phyloP scores from a whole-genome alignment of 106 monocot species.

The Dioscorea alata region DNA sequence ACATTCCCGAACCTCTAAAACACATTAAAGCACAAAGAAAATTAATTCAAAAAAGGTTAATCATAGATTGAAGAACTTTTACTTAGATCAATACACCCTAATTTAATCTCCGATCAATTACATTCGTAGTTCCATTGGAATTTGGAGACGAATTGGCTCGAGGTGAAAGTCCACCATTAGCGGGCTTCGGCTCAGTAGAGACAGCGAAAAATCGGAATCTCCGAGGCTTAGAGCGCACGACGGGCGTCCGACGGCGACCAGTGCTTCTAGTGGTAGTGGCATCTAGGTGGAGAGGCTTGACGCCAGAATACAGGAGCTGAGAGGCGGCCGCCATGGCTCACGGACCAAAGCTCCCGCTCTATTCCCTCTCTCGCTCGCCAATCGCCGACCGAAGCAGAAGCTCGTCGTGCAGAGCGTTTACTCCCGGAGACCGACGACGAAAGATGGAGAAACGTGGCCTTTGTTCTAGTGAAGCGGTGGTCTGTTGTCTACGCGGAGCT shows the following conservation, averaged over 20 bases:
- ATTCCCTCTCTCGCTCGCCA: background rate
- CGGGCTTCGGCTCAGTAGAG: slow-evolving; percentile 41
- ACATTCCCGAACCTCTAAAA: slow-evolving; percentile 71
- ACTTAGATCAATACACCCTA: background rate
- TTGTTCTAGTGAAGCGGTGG: background rate
- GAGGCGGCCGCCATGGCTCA: slow-evolving; percentile 44
- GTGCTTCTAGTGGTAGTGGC: background rate
- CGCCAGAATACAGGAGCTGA: slow-evolving; percentile 45
- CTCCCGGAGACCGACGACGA: background rate
- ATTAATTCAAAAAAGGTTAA: background rate
- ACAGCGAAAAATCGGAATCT: slow-evolving; percentile 40
- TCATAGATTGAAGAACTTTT: background rate
- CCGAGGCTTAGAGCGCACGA: background rate
- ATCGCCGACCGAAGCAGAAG: background rate
- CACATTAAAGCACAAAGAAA: slow-evolving; percentile 2
- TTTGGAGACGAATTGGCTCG: slow-evolving; percentile 2
- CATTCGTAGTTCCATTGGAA: slow-evolving; percentile 18
- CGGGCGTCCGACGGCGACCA: slow-evolving; percentile 7
- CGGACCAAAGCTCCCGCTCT: slow-evolving; percentile 1
- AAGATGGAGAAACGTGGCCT: background rate
- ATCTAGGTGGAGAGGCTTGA: slow-evolving; percentile 23
- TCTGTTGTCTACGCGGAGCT: background rate
- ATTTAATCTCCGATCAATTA: background rate
- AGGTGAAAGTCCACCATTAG: slow-evolving; percentile 7
- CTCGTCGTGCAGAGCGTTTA: background rate